phyloP scores from a whole-genome alignment of 768 basidiomycete species.

The Boletus speciosus region DNA sequence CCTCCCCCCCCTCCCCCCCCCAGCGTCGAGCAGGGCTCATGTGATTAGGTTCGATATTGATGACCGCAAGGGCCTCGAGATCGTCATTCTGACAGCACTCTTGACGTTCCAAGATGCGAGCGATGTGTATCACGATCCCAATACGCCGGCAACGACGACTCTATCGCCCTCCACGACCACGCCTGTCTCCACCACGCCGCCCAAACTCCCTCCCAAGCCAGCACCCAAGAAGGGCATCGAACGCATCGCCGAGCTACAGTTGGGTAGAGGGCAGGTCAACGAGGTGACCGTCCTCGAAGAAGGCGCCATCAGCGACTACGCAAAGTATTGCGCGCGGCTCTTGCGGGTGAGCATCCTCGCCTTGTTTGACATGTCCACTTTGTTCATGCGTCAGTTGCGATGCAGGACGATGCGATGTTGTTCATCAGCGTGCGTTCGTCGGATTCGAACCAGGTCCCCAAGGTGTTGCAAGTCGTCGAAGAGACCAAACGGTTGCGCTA shows the following conservation, averaged over 20 bases:
- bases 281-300: conserved; percentile 70
- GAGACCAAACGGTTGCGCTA: conserved; percentile 73
- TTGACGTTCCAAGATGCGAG: conserved; percentile 75
- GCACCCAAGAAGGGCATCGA: conserved; percentile 63
- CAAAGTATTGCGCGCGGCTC: conserved; percentile 58
- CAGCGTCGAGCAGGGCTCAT: not conserved
- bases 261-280: conserved; percentile 64
- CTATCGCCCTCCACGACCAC: not conserved
- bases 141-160: conserved; percentile 7
- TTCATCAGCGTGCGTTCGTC: conserved; percentile 72
- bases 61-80: conserved; percentile 83
- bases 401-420: conserved; percentile 74
- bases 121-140: conserved; percentile 47
- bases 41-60: conserved; percentile 70
- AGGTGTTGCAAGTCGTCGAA: conserved; percentile 77
- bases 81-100: conserved; percentile 71
- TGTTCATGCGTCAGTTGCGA: not conserved
- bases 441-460: conserved; percentile 61
- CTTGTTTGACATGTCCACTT: not conserved
- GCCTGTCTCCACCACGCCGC: conserved; percentile 30
- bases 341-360: conserved; percentile 46
- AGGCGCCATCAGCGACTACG: conserved; percentile 63
- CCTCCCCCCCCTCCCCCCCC: not conserved
- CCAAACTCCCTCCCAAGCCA: conserved; percentile 55
- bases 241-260: conserved; percentile 70